Base-by-base conservation (phyloP, 495 filamentous ascomycete genomes). In the Pyrenula massariospora region DNA sequence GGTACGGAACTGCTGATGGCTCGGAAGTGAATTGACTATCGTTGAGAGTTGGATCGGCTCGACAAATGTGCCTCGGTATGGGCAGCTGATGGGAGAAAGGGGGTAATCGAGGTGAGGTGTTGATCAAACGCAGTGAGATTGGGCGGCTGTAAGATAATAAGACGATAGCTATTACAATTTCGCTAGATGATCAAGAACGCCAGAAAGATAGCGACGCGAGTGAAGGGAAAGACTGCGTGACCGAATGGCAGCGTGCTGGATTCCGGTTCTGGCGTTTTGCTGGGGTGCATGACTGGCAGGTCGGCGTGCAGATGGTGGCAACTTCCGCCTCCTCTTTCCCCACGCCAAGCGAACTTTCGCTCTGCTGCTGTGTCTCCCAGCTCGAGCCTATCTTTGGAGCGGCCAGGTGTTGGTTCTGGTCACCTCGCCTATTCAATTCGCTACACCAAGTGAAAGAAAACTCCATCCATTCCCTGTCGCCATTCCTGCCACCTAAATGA, bases 381-480 rank as follows among this genome's bases (percentile, higher is more conserved):
- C 5, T 15, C 31, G 31, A 42, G 31, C 5, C 31, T 15, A 42
- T 42, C 31, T 42, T 42, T 15, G 15, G 31, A 42, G 8, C 31
- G n/a, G 15, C 31, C 31, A 15, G 5, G 31, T 42, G 31, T n/a
- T n/a, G n/a, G n/a, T n/a, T n/a, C n/a, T n/a, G n/a, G n/a, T n/a
- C n/a, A n/a, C n/a, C n/a, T n/a, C n/a, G n/a, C n/a, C n/a, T n/a
- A n/a, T n/a, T n/a, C n/a, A n/a, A n/a, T n/a, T n/a, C n/a, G n/a
- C n/a, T n/a, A n/a, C n/a, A 55, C 47, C 25, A 48, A 50, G 55
- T 36, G 56, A 59, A 61, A 58, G 50, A 53, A 53, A 52, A 22
- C 56, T 55, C 54, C 58, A 60, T 60, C 56, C 53, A 22, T 31
- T 21, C 19, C 24, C 24, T 1, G 1, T n/a, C n/a, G n/a, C n/a